These are phyloP conservation scores for Entomortierella parvispora DNA, from an alignment of 192 early-diverging fungal species.

Conservation along the genomic window DNA sequence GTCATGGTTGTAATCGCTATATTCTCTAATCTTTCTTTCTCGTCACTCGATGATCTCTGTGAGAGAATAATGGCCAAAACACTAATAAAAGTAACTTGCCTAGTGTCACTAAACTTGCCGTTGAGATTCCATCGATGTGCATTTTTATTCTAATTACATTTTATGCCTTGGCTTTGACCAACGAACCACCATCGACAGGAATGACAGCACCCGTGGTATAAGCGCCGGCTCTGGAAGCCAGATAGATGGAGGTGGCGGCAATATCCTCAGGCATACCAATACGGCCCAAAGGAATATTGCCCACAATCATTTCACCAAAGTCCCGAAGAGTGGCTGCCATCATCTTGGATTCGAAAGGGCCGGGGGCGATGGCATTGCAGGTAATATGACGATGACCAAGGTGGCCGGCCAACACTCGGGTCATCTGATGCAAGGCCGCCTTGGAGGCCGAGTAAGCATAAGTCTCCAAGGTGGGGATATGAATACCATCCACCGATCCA, in stretches of 20 bases:
- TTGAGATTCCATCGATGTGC: not conserved
- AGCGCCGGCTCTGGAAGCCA: slow-evolving; percentile 77
- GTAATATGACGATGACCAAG: slow-evolving; percentile 69
- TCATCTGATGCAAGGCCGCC: slow-evolving; percentile 84
- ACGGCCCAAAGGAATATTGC: slow-evolving; percentile 72
- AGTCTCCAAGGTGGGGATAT: slow-evolving; percentile 60
- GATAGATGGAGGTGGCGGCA: slow-evolving; percentile 86
- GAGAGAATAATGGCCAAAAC: too few species aligned
- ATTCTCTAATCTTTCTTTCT: too few species aligned
- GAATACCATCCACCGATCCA: slow-evolving; percentile 77
- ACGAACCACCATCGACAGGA: slow-evolving; percentile 82
- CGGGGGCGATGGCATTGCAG: slow-evolving; percentile 78
- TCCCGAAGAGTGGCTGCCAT: slow-evolving; percentile 73
- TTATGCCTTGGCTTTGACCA: slow-evolving; percentile 59
- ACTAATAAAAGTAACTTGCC: too few species aligned
- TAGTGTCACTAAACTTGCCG: not conserved
- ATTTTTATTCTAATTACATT: not conserved
- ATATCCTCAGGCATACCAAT: slow-evolving; percentile 88
- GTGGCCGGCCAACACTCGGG: slow-evolving; percentile 72
- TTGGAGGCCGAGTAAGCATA: slow-evolving; percentile 85
- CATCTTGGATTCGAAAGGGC: slow-evolving; percentile 82
- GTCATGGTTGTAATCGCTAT: too few species aligned
- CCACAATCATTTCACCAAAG: slow-evolving; percentile 64
- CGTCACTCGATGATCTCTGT: too few species aligned
- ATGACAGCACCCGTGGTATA: slow-evolving; percentile 89